Evolutionary conservation across 2,329 filamentous ascomycete species (phyloP).

Genomic region (Pyrenophora tritici-repentis): DNA sequence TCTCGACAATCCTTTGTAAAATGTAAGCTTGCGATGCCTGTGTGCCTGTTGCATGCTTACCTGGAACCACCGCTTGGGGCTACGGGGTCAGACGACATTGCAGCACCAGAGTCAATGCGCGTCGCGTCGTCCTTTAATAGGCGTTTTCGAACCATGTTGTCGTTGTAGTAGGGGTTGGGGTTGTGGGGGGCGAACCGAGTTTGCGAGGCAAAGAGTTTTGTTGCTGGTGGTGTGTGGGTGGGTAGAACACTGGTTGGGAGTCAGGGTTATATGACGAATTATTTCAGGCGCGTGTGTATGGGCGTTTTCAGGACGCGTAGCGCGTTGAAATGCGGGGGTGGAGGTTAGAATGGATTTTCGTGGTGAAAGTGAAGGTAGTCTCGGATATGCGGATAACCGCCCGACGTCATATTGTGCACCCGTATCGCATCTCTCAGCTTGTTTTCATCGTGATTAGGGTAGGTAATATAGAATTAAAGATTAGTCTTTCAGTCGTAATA

Average conservation of each 20-base stretch:
- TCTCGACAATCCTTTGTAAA: conserved; percentile 1
- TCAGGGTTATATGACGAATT: too few relatives aligned
- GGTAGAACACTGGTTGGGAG: too few relatives aligned
- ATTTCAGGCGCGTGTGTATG: neutral
- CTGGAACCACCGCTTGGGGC: neutral
- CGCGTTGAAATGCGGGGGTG: neutral
- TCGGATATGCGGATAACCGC: neutral
- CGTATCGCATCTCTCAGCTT: too few relatives aligned
- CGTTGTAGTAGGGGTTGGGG: neutral
- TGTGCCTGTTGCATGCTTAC: too few relatives aligned
- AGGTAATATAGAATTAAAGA: too few relatives aligned
- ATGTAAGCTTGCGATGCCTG: conserved; percentile 1
- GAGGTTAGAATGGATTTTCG: neutral
- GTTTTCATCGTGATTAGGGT: too few relatives aligned
- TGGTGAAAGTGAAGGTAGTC: conserved; percentile 6
- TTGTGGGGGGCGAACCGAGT: neutral
- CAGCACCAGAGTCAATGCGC: conserved; percentile 8
- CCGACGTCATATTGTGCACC: too few relatives aligned
- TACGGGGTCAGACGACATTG: conserved; percentile 4
- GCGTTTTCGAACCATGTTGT: conserved; percentile 1
- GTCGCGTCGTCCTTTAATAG: neutral
- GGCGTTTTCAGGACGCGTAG: neutral
- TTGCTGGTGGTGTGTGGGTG: neutral
- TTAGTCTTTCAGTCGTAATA: too few relatives aligned
- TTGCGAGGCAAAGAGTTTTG: neutral